These are phyloP conservation scores for Schizothecium vesticola DNA, from an alignment of 495 filamentous ascomycete genomes.

Conservation along the genomic window DNA sequence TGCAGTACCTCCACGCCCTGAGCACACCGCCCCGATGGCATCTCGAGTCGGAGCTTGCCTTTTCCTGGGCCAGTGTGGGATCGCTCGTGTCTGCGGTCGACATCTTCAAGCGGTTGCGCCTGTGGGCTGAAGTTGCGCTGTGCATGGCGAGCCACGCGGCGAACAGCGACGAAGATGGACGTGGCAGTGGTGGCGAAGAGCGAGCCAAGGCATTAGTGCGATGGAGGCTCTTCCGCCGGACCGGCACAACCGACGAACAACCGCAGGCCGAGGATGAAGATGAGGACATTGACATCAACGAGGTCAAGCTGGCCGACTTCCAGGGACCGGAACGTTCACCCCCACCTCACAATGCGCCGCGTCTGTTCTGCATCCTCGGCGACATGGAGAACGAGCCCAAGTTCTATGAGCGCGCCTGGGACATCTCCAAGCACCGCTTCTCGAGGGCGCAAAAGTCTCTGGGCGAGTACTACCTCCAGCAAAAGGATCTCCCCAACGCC, in stretches of 20 bases:
- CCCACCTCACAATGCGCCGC: slow-evolving; percentile 74
- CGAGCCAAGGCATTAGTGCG: slow-evolving; percentile 74
- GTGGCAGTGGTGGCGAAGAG: slow-evolving; percentile 55
- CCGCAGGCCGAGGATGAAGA: slow-evolving; percentile 44
- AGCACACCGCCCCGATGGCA: slow-evolving; percentile 85
- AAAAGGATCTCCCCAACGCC: slow-evolving; percentile 61
- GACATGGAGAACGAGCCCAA: slow-evolving; percentile 71
- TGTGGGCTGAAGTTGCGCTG: slow-evolving; percentile 93
- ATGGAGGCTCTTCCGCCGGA: slow-evolving; percentile 67
- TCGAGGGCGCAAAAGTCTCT: slow-evolving; percentile 83
- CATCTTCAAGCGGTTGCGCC: slow-evolving; percentile 88
- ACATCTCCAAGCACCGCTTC: slow-evolving; percentile 72
- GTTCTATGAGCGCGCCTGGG: slow-evolving; percentile 85
- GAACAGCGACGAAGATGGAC: slow-evolving; percentile 57
- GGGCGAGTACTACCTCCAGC: slow-evolving; percentile 66
- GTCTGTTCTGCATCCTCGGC: slow-evolving; percentile 89
- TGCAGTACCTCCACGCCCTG: slow-evolving; percentile 77
- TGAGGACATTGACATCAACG: slow-evolving; percentile 41
- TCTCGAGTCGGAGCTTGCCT: slow-evolving; percentile 86
- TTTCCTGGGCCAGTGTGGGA: slow-evolving; percentile 81
- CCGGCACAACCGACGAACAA: slow-evolving; percentile 24
- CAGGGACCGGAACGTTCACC: slow-evolving; percentile 58
- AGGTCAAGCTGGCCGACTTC: slow-evolving; percentile 49
- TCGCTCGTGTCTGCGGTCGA: slow-evolving; percentile 86
- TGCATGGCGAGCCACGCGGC: slow-evolving; percentile 62